Percentiles rank a stretch among this genome's conserved stretches.
Conservation (phyloP, 148 eudicot genomes). For the Limonium bicolor region DNA sequence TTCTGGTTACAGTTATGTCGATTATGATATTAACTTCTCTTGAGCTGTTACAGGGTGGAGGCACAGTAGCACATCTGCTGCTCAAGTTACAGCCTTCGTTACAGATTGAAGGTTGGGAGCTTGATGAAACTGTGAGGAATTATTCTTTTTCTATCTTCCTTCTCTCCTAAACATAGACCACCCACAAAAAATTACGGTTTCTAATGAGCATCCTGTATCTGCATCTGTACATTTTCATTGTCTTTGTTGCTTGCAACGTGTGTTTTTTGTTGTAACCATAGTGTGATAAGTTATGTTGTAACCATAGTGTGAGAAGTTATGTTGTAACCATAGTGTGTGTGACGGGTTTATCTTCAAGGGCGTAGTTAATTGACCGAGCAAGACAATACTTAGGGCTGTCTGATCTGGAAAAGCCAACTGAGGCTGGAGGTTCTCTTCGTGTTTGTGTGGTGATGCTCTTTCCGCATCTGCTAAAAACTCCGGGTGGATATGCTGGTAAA, state of each 20-base stretch:
- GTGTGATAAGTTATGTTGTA: too few relatives aligned
- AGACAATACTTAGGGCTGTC: slow-evolving; percentile 52
- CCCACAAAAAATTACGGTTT: neutral
- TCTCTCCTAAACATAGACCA: too few relatives aligned
- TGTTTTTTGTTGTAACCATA: too few relatives aligned
- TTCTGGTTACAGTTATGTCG: too few relatives aligned
- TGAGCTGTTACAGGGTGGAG: slow-evolving; percentile 55
- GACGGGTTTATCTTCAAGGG: slow-evolving; percentile 4
- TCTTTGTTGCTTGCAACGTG: too few relatives aligned
- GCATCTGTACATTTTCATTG: neutral
- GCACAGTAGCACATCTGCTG: slow-evolving; percentile 64
- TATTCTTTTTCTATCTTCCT: neutral
- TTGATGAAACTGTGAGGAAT: slow-evolving; percentile 43
- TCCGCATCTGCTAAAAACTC: slow-evolving; percentile 25
- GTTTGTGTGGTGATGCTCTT: slow-evolving; percentile 72
- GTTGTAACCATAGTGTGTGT: too few relatives aligned
- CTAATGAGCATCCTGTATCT: too few relatives aligned
- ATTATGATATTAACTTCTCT: neutral
- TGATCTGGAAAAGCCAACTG: slow-evolving; percentile 46
- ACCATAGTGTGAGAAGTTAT: too few relatives aligned
- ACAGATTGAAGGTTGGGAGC: slow-evolving; percentile 80
- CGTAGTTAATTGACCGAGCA: slow-evolving; percentile 54
- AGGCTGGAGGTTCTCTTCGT: slow-evolving; percentile 45
- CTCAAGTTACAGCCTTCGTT: slow-evolving; percentile 66
- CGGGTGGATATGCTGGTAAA: slow-evolving; percentile 81